Evolutionary conservation across 208 protist genomes (phyloP).

Genomic region (Angomonas ambiguus): DNA sequence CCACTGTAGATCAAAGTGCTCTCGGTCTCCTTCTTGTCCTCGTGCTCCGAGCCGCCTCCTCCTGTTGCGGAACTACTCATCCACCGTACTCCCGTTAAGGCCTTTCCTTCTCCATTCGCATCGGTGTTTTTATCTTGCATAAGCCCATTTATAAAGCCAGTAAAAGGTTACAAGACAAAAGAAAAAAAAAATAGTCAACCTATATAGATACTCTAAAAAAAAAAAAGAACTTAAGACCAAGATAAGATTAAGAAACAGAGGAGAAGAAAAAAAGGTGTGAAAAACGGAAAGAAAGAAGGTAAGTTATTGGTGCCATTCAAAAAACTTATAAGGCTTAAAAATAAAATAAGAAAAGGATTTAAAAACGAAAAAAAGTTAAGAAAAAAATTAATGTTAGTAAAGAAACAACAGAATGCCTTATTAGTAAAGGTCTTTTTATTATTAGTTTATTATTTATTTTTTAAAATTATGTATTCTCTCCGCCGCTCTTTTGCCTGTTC

Average conservation of each 20-base stretch:
- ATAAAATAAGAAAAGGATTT: no score
- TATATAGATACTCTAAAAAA: background rate
- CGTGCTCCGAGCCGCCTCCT: no score
- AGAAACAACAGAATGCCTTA: conserved; percentile 1
- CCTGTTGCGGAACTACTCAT: no score
- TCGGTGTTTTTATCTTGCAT: background rate
- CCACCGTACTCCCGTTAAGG: no score
- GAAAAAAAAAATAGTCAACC: background rate
- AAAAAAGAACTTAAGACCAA: background rate
- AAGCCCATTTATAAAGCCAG: background rate
- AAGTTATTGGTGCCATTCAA: background rate
- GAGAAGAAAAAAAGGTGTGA: conserved; percentile 14
- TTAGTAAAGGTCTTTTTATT: background rate
- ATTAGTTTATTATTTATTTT: background rate
- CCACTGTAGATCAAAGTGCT: no score
- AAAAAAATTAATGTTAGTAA: background rate
- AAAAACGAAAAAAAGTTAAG: conserved; percentile 22
- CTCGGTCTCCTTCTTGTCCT: no score
- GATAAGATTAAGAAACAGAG: background rate
- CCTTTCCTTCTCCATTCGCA: no score
- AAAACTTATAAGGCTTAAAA: conserved; percentile 1
- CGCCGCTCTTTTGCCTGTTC: conserved; percentile 1
- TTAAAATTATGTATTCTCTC: background rate
- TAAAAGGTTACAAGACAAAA: background rate
- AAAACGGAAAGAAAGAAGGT: conserved; percentile 20